Base-by-base conservation (phyloP, 2,329 filamentous ascomycete species). In the Hirsutella thompsonii region DNA sequence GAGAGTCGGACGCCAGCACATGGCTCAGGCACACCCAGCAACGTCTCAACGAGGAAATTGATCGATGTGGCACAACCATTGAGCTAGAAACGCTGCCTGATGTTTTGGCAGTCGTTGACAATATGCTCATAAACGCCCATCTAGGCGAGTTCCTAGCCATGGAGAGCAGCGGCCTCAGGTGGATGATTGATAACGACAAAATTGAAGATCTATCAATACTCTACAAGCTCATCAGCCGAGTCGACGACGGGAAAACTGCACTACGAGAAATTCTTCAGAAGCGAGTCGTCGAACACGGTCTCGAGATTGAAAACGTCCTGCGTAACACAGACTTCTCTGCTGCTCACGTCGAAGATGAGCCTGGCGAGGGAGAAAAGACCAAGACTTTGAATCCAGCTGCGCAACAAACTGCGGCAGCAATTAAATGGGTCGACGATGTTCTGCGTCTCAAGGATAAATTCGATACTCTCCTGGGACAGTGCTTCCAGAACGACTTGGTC, bases 381-480 rank as follows among this genome's bases (percentile, higher is more conserved):
- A 63, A 58, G 48, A 28, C 52, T 8, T 39, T 63, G 37, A 62
- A 60, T 30, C 56, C 74, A 1, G 66, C 80, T 8, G 89, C 86
- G 21, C 82, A 87, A 56, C 82, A 89, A 55, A 96, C 92, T 1
- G 74, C 78, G 0, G 83, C 88, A 2, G 92, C 92, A 0, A 83
- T 96, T 51, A 86, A 84, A 53, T 98, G 92, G 92, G 90, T 96
- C 2, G 86, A 94, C 51, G 88, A 94, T 52, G 84, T 96, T 2
- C 66, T 98, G 37, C 63, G 64, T 16, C 68, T 98, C 21, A 95
- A 96, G 60, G 80, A 83, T 50, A 93, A 92, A 55, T 96, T 94
- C 52, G 89, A 96, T 57, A 71, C 63, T 11, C 74, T 98, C 44
- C 88, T 82, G 76, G 66, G 65, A 34, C 60, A 64, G 10, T 85